These are phyloP conservation scores for Oryza glaberrima DNA, from an alignment of 176 grass and related monocot species.

Conservation along the genomic window DNA sequence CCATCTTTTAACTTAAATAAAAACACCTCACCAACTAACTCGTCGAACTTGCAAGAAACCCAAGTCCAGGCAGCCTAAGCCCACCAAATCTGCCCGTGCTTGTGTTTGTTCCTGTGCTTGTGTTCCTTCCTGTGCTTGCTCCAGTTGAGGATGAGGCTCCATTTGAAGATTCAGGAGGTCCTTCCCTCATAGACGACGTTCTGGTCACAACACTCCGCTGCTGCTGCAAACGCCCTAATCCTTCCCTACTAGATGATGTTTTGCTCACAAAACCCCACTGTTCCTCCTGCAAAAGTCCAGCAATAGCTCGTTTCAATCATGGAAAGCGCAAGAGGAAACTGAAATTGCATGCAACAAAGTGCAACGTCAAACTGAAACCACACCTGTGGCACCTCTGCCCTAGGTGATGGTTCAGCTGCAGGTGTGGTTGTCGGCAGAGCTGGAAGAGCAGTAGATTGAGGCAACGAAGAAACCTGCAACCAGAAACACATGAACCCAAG, in stretches of 20 bases:
- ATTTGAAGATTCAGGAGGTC: not conserved
- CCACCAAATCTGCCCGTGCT: slow-evolving; percentile 26
- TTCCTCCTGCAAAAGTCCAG: slow-evolving; percentile 26
- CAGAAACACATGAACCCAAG: not conserved
- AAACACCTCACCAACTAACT: not conserved
- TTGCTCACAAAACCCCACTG: not conserved
- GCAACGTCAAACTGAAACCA: not conserved
- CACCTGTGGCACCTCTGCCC: not conserved
- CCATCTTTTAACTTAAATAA: not conserved
- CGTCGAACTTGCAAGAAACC: not conserved
- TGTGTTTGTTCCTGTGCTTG: not conserved
- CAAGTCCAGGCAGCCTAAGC: slow-evolving; percentile 25
- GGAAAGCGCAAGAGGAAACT: not conserved
- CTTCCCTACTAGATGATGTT: slow-evolving; percentile 2
- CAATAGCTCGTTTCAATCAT: not conserved
- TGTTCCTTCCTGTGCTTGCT: not conserved
- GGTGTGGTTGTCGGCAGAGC: not conserved
- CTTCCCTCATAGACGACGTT: slow-evolving; percentile 4
- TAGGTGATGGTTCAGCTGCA: not conserved
- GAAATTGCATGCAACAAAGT: not conserved
- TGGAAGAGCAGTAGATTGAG: not conserved
- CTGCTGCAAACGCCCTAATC: not conserved
- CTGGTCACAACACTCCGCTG: not conserved
- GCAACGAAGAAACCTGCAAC: slow-evolving; percentile 1
- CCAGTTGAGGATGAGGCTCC: not conserved